Percentiles rank a stretch among this genome's conserved stretches.
Evolutionary conservation across 192 early-diverging fungal genomes (phyloP).

Genomic region (Glomus cerebriforme): DNA sequence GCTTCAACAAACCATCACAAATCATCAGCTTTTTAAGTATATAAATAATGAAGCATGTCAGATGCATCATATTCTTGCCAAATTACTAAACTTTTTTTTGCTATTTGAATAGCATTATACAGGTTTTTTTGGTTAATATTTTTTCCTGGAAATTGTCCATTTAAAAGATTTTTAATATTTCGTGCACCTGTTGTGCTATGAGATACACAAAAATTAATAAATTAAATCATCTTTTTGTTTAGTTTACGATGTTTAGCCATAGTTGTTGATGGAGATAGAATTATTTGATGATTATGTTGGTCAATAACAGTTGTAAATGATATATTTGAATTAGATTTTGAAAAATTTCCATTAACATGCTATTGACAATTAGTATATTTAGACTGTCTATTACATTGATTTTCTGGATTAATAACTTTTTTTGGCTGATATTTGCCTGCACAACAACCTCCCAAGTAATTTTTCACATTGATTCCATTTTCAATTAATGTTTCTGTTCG

Average conservation of each 20-base stretch:
- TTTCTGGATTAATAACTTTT: not conserved
- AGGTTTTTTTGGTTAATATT: not conserved
- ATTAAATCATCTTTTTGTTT: not conserved
- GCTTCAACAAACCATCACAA: not conserved
- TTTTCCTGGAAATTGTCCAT: not conserved
- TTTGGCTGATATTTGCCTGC: not conserved
- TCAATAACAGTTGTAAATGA: constrained; percentile 2
- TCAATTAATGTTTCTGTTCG: too few species aligned
- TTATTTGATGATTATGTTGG: not conserved
- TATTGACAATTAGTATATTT: not conserved
- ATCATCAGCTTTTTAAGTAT: too few species aligned
- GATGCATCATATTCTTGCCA: too few species aligned
- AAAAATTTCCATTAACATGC: not conserved
- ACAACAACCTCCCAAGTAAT: not conserved
- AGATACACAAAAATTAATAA: constrained; percentile 10
- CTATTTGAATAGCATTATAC: too few species aligned
- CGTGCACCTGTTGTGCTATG: not conserved
- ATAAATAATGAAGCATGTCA: too few species aligned
- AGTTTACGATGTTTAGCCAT: not conserved
- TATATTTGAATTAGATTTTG: not conserved
- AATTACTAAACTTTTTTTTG: too few species aligned
- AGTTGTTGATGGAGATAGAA: not conserved
- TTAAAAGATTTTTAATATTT: not conserved
- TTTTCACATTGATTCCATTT: too few species aligned
- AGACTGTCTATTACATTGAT: not conserved